These are phyloP conservation scores for Neurospora hispaniola DNA, from an alignment of 495 filamentous ascomycete genomes.

Conservation along the genomic window DNA sequence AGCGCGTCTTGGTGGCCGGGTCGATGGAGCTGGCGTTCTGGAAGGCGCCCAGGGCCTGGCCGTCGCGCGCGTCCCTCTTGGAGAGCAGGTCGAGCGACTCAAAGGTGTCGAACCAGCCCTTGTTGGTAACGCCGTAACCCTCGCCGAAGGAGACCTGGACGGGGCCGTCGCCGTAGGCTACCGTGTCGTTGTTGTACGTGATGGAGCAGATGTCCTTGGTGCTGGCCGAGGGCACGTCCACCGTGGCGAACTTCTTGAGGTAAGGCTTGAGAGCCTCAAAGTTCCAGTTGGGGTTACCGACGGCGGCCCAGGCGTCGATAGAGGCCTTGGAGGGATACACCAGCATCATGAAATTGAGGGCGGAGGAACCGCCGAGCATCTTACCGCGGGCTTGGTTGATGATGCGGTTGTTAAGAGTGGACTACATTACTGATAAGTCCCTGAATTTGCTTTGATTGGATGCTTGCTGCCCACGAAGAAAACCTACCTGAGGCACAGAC, in stretches of 20 bases:
- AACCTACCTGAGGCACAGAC: slow-evolving; percentile 37
- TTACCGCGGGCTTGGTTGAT: slow-evolving; percentile 39
- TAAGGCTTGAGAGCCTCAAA: slow-evolving; percentile 41
- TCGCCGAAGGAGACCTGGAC: slow-evolving; percentile 32
- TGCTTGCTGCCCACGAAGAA: not conserved
- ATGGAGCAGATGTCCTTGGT: slow-evolving; percentile 22
- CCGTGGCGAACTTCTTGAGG: slow-evolving; percentile 32
- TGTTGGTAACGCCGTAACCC: slow-evolving; percentile 21
- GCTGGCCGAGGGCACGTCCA: slow-evolving; percentile 16
- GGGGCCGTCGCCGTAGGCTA: slow-evolving; percentile 26
- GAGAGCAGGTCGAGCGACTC: slow-evolving; percentile 20
- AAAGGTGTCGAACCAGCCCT: slow-evolving; percentile 30
- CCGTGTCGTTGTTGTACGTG: slow-evolving; percentile 23
- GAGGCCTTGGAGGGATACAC: slow-evolving; percentile 32
- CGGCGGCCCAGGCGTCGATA: slow-evolving; percentile 42
- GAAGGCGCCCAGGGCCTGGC: slow-evolving; percentile 34
- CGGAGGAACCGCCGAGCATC: slow-evolving; percentile 45
- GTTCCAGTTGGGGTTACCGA: slow-evolving; percentile 45
- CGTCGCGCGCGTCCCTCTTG: slow-evolving; percentile 28
- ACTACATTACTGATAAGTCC: slow-evolving; percentile 11
- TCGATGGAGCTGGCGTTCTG: slow-evolving; percentile 35
- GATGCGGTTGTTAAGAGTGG: slow-evolving; percentile 22
- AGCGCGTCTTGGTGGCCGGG: slow-evolving; percentile 26
- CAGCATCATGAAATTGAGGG: slow-evolving; percentile 43
- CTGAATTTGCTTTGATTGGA: not conserved